These are phyloP conservation scores for Fusarium buxicola DNA, from an alignment of 2,329 filamentous ascomycete genomes.

Conservation along the genomic window DNA sequence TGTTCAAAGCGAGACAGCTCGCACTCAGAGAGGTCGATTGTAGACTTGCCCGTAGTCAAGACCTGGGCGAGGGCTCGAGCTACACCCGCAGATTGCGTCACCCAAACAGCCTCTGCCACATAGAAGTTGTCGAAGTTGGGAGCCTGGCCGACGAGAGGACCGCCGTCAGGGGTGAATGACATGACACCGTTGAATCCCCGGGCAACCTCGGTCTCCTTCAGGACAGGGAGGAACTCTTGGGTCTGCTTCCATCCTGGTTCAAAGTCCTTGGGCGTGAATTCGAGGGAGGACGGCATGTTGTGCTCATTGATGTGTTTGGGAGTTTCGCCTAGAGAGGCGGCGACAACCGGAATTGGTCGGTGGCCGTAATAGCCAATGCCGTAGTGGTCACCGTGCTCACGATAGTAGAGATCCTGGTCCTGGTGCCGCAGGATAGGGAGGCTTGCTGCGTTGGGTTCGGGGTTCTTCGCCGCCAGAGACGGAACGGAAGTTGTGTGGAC, in stretches of 20 bases:
- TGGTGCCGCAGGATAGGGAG: constrained; percentile 72
- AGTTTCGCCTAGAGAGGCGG: constrained; percentile 64
- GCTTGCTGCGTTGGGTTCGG: constrained; percentile 59
- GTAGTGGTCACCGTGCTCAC: constrained; percentile 71
- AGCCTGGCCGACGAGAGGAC: constrained; percentile 68
- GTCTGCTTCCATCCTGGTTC: constrained; percentile 69
- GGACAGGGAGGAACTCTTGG: constrained; percentile 63
- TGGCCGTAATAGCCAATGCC: constrained; percentile 75
- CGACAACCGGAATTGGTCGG: constrained; percentile 69
- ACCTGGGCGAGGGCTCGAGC: constrained; percentile 70
- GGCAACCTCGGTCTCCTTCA: constrained; percentile 62
- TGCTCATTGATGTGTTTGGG: constrained; percentile 65
- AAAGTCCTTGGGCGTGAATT: constrained; percentile 71
- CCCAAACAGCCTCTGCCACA: constrained; percentile 75
- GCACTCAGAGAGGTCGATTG: constrained; percentile 68
- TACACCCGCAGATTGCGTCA: constrained; percentile 73
- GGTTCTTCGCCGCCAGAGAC: constrained; percentile 51
- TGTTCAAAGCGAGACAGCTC: constrained; percentile 71
- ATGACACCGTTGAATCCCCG: constrained; percentile 75
- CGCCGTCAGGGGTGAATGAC: constrained; percentile 74
- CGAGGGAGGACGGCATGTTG: constrained; percentile 72
- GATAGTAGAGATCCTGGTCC: constrained; percentile 73
- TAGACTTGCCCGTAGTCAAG: constrained; percentile 65
- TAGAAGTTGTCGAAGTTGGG: constrained; percentile 71
- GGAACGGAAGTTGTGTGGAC: constrained; percentile 69